Base-by-base conservation (phyloP, 768 basidiomycete species). In the Boletellus ananas region DNA sequence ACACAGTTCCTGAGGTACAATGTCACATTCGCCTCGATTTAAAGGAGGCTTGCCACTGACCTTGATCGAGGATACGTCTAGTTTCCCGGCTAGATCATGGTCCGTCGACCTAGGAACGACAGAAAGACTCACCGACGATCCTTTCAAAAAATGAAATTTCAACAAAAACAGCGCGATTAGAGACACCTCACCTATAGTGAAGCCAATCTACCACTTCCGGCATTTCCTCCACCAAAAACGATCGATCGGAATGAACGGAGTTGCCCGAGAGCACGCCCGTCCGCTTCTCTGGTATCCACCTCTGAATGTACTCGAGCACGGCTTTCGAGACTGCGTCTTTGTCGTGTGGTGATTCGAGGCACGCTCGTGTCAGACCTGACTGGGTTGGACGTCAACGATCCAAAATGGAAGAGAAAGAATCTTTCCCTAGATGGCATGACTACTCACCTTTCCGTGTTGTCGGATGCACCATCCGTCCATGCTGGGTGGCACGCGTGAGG, bases 391-490 rank as follows among this genome's bases (percentile, higher is more conserved):
- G 42, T 51, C 37, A 38, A 21, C 29, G 41, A n/a, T 12, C 1
- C 10, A 9, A 8, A 8, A 8, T 8, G 3, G 29, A 11, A 11
- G 29, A 11, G 29, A 29, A 11, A 11, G 29, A 11, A 29, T 29
- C 6, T 23, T 6, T 23, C 6, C 23, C 23, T 23, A 6, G 23
- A 23, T 23, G 23, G 8, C 10, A 20, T 0, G 13, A 14, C 23
- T 9, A 66, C 79, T 53, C 56, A 88, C 90, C 62, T 74, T 70
- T 31, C 83, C 85, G 56, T 96, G 94, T 52, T 92, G 90, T 6
- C 79, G 78, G 25, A 72, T 82, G 67, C 93, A 96, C 94, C 94
- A 96, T 54, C 83, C 75, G 52, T 81, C 78, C 94, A 96, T 96
- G 16, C 90, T 93, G 34, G 16, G 21, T 8, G 25, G 34, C 1